Conservation (phyloP, 331 rosid species). For the Spiraea crenata region DNA sequence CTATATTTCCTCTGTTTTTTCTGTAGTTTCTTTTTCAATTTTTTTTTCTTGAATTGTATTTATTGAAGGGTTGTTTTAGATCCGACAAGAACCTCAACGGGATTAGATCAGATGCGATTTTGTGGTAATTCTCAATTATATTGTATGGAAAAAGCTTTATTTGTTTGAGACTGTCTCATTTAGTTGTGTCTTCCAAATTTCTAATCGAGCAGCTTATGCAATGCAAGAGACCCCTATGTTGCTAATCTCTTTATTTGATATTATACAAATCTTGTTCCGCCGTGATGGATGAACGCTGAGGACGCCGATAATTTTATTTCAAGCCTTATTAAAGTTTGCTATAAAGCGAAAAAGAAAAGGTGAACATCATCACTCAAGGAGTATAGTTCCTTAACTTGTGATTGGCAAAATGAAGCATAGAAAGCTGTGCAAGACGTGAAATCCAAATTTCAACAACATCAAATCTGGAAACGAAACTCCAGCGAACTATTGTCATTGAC, state of each 20-base stretch:
- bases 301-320: too few relatives aligned
- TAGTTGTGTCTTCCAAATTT: too few relatives aligned
- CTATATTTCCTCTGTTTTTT: background rate
- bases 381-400: constrained; percentile 1
- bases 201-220: too few relatives aligned
- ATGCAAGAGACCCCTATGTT: too few relatives aligned
- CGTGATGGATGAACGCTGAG: too few relatives aligned
- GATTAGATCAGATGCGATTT: constrained; percentile 34
- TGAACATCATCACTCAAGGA: too few relatives aligned
- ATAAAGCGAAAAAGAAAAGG: too few relatives aligned
- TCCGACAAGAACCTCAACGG: constrained; percentile 25
- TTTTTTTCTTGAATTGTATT: constrained; percentile 19
- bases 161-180: too few relatives aligned
- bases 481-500: constrained; percentile 18
- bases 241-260: too few relatives aligned
- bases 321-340: too few relatives aligned
- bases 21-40: background rate
- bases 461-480: constrained; percentile 13
- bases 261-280: too few relatives aligned
- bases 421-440: background rate
- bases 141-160: constrained; percentile 32
- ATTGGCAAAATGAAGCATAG: constrained; percentile 7
- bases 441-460: constrained; percentile 18
- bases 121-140: constrained; percentile 17
- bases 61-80: constrained; percentile 9